Percentiles rank a stretch among this genome's conserved stretches.
Conservation (phyloP, 371 early-diverging fungal species). For the Fennellomyces sp. region DNA sequence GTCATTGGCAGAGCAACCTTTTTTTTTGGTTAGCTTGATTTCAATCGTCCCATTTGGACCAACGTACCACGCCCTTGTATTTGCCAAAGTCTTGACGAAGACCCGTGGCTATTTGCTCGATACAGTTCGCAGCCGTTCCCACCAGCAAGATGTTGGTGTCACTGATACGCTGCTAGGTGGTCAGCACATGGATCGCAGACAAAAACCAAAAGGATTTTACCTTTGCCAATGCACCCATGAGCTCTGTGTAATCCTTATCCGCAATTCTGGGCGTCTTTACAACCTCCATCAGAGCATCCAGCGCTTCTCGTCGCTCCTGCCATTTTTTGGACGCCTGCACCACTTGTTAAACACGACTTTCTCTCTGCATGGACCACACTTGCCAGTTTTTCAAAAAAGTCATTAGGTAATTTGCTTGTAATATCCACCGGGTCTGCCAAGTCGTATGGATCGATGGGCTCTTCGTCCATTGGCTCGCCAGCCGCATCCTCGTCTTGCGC, state of each 20-base stretch:
- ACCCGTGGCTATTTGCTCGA: slow-evolving; percentile 87
- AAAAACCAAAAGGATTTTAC: slow-evolving; percentile 32
- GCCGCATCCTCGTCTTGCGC: slow-evolving; percentile 40
- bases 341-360: background rate
- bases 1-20: slow-evolving; percentile 68
- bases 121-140: slow-evolving; percentile 76
- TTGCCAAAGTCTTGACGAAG: slow-evolving; percentile 78
- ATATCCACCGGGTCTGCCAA: slow-evolving; percentile 92
- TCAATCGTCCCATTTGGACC: background rate
- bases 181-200: background rate
- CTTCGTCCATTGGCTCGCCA: slow-evolving; percentile 42
- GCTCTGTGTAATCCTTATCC: slow-evolving; percentile 79
- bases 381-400: slow-evolving; percentile 77
- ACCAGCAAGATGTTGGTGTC: slow-evolving; percentile 91
- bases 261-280: slow-evolving; percentile 79
- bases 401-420: slow-evolving; percentile 77
- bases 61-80: slow-evolving; percentile 76
- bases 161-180: slow-evolving; percentile 59
- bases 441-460: slow-evolving; percentile 76
- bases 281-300: slow-evolving; percentile 73
- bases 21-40: background rate
- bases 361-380: too few relatives aligned
- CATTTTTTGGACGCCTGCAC: slow-evolving; percentile 84
- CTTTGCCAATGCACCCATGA: slow-evolving; percentile 84
- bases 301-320: slow-evolving; percentile 94